Evolutionary conservation across 495 filamentous ascomycete genomes (phyloP).

Genomic region (Xylaria sp.): DNA sequence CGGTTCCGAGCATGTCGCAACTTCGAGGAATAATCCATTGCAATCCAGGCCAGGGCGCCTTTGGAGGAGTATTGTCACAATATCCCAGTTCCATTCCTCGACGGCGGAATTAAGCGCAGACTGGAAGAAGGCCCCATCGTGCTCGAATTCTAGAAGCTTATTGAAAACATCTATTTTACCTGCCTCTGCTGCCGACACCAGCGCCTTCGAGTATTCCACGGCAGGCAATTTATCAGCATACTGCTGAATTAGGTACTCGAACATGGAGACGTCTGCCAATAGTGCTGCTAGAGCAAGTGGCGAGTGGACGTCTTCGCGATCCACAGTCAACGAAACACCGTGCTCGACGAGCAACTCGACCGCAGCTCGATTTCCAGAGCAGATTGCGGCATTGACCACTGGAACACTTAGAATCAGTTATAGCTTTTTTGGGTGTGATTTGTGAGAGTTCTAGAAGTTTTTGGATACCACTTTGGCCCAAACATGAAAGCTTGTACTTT

Average conservation of each 20-base stretch:
- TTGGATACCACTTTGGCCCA: too few species aligned
- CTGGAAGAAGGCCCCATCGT: constrained; percentile 36
- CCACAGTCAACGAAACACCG: constrained; percentile 37
- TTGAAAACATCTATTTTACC: constrained; percentile 40
- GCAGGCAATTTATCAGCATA: constrained; percentile 38
- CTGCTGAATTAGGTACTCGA: constrained; percentile 40
- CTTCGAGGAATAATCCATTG: constrained; percentile 35
- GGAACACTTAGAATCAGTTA: too few species aligned
- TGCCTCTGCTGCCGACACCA: constrained; percentile 40
- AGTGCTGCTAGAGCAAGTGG: constrained; percentile 41
- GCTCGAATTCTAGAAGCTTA: constrained; percentile 38
- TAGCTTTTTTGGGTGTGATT: too few species aligned
- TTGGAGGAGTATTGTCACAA: constrained; percentile 35
- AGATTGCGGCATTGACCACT: constrained; percentile 47
- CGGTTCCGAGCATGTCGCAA: constrained; percentile 36
- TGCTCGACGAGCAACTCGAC: constrained; percentile 44
- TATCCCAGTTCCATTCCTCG: constrained; percentile 40
- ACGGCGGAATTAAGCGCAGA: constrained; percentile 36
- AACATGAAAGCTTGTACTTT: too few species aligned
- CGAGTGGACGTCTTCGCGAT: constrained; percentile 33
- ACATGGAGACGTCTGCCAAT: constrained; percentile 42
- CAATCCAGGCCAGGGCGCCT: constrained; percentile 34
- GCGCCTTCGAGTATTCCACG: constrained; percentile 40
- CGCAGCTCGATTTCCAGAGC: constrained; percentile 41
- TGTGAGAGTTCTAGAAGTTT: too few species aligned